phyloP scores from a whole-genome alignment of 495 filamentous ascomycete species.

The Tuber borchii region DNA sequence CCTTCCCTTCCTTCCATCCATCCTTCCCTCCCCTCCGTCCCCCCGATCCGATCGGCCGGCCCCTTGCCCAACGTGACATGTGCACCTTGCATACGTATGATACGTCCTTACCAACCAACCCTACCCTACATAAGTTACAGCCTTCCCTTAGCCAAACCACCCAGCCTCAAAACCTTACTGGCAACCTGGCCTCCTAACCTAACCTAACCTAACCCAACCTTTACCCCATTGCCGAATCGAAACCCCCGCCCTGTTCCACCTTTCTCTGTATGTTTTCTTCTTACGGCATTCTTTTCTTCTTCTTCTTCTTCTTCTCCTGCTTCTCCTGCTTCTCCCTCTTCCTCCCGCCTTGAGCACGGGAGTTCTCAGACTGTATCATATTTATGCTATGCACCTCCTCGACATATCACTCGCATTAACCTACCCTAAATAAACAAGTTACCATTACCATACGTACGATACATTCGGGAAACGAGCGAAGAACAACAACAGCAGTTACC shows the following conservation, averaged over 20 bases:
- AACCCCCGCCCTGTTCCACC: not conserved
- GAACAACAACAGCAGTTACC: no score
- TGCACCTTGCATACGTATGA: not conserved
- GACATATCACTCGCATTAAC: no score
- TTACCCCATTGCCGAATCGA: not conserved
- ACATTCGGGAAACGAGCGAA: no score
- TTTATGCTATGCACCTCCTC: no score
- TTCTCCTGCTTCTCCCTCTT: not conserved
- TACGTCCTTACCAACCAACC: not conserved
- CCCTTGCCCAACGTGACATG: not conserved
- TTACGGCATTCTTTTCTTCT: not conserved
- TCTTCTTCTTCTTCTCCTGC: not conserved
- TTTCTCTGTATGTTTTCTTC: not conserved
- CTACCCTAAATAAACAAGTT: no score
- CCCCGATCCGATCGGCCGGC: not conserved
- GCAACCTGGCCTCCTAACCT: not conserved
- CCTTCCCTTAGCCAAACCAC: no score
- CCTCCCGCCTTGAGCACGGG: no score
- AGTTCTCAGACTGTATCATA: no score
- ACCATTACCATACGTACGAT: no score
- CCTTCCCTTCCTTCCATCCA: not conserved
- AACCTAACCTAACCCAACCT: not conserved
- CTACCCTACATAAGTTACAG: no score
- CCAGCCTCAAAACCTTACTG: no score
- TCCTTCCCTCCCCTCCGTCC: not conserved